Base-by-base conservation (phyloP, 306 rosid species). In the Datisca glomerata region DNA sequence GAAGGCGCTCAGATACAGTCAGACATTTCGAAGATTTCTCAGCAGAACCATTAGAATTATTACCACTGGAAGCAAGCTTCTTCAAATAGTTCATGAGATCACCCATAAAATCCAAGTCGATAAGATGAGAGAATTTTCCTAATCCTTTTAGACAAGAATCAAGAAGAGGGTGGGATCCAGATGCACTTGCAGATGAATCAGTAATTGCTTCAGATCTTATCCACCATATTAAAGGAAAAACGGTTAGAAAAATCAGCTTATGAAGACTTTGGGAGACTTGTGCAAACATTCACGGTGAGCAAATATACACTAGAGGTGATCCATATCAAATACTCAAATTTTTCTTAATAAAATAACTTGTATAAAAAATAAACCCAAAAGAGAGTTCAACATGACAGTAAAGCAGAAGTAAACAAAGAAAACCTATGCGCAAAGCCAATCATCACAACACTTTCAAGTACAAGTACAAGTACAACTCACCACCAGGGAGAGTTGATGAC, bases 81-180 rank as follows among this genome's bases (percentile, higher is more conserved):
- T 48, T 80, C 50, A 91, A 70, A 64, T 78, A 70, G 41, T 59
- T 84, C 89, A 89, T 72, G 47, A 78, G 79, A 59, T 89, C 95
- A 7, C 77, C 73, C 86, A 89, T 73, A 67, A 84, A 89, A 78
- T 89, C 95, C 24, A 89, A 64, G 65, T 89, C 98, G 47, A 89
- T 73, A 47, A 80, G 70, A 51, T 89, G 95, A 0, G 96, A 71
- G 56, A 80, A 84, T 61, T 91, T 91, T 43, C 80, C 98, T 41
- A 91, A 76, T 52, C 98, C 98, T 66, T 74, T 71, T 50, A 91
- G 78, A 60, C 92, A 91, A 4, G 94, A 82, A 64, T 72, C 74
- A 47, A 91, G 93, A 55, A 91, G 59, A 17, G 85, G 87, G 56
- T 78, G 81, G 53, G 80, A 43, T 22, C 54, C 80, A 59, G 57